Evolutionary conservation across 495 filamentous ascomycete genomes (phyloP), one percentile per base, ranked within the genome.

Genomic region (Cladorrhinum samala): DNA sequence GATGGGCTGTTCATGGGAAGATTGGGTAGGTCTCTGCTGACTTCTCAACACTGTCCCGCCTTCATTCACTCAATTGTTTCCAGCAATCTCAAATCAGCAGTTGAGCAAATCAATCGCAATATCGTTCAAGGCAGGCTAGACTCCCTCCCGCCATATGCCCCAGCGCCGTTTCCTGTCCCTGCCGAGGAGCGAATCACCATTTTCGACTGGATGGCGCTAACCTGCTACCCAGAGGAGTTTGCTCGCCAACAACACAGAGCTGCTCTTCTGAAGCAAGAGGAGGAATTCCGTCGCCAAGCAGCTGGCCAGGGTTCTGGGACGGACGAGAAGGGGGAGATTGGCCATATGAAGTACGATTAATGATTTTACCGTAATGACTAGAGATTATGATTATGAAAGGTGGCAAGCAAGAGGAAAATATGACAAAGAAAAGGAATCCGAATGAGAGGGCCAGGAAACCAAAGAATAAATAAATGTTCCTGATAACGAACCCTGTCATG

Each of bases 1-100:
- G 84, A 20, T 90, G 88, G 67, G 80, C 86, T 1, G 64, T 91
- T 39, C 76, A 84, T 53, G 85, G 86, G 13, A 67, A 72, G 44
- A 68, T 88, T 23, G 73, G 81, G 87, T 90, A 76, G 60, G 75
- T 60, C 14, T 36, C 43, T 17, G 38, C 8, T 14, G 25, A 9
- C 44, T 13, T 3, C 21, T 11, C 16, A 2, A 30, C 30, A 38
- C 5, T 6, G n/a, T 13, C 33, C 39, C 41, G n/a, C 54, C 2
- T 4, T 41, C 39, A 20, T 46, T 52, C 30, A 56, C 44, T 19
- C 19, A 2, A 13, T 4, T 36, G 6, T 30, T 44, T n/a, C n/a
- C n/a, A 73, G 72, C 5, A 52, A 65, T 7, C 62, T 72, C 1
- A 43, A 48, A 30, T 53, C 61, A 5, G 61, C 69, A 19, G 21